Base-by-base conservation (phyloP, 257 asterid species). In the Apocynum venetum region DNA sequence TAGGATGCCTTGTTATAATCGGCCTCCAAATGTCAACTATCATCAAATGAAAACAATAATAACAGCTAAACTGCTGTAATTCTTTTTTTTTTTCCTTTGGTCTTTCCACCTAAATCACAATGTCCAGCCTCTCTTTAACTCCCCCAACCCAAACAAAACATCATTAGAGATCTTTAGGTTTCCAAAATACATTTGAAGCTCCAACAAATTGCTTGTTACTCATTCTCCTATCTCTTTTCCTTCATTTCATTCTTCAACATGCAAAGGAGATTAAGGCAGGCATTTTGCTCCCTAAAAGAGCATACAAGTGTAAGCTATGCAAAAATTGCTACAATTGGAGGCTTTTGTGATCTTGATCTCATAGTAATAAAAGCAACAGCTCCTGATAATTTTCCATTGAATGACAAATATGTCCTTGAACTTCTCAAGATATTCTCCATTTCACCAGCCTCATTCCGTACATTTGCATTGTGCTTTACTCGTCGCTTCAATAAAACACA, bases 331-430 rank as follows among this genome's bases (percentile, higher is more conserved):
- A 85, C 89, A 20, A 80, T 85, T 14, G 91, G 93, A 53, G 96
- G 97, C 6, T 76, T 81, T 1, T 86, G 91, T 53, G 91, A 87
- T 82, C 77, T 91, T 13, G 87, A 86, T 66, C 84, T 80, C 43
- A 79, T 86, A 5, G 74, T 91, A 2, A 82, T 86, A 14, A 91
- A 88, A 78, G 95, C 96, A 38, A 91, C 97, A 6, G 59, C 92
- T 6, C 93, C 88, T 8, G 87, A 88, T 35, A 91, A 91, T 66
- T 55, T 80, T 38, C 89, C 90, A 1, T 73, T 89, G 72, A 79
- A 56, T 1, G 91, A 91, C 2, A 79, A 83, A 75, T 92, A 91
- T 4, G 80, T 92, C 35, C 85, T 79, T 8, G 83, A 89, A 12
- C 72, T 91, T 61, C 25, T 88, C n/a, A 86, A 86, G 70, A 83